phyloP scores from a whole-genome alignment of 2,329 filamentous ascomycete species.

The Penicillium hesseltinei region DNA sequence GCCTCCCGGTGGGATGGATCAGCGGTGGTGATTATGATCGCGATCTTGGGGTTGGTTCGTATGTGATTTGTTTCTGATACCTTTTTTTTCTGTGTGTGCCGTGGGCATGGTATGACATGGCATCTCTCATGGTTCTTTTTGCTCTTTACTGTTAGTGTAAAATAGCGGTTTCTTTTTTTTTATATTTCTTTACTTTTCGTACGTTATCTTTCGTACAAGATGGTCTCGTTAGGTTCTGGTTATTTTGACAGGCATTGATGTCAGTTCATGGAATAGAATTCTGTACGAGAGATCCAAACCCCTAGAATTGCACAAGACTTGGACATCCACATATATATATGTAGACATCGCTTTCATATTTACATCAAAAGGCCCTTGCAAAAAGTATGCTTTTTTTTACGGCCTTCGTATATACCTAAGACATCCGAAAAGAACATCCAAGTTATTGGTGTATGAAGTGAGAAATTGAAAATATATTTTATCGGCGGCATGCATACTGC shows the following conservation, averaged over 20 bases:
- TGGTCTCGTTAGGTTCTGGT: background rate
- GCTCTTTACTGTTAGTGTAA: slow-evolving; percentile 18
- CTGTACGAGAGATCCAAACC: background rate
- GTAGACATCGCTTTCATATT: background rate
- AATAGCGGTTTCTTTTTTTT: slow-evolving; percentile 19
- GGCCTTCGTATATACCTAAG: too few species aligned
- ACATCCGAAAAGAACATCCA: background rate
- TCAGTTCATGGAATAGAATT: background rate
- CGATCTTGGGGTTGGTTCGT: background rate
- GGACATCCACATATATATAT: background rate
- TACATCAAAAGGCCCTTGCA: background rate
- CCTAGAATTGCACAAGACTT: background rate
- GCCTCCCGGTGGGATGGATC: slow-evolving; percentile 30
- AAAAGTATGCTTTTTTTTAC: too few species aligned
- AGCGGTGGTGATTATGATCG: slow-evolving; percentile 31
- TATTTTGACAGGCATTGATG: background rate
- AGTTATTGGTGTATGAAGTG: background rate
- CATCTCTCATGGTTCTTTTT: slow-evolving; percentile 1
- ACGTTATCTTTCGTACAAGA: background rate
- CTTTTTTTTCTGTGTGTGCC: slow-evolving; percentile 5
- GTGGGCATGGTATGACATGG: slow-evolving; percentile 10
- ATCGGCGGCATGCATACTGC: slow-evolving; percentile 1
- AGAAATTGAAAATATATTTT: background rate
- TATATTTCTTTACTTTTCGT: background rate
- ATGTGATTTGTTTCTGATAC: slow-evolving; percentile 8